These are phyloP conservation scores for Caryopteris hybrid DNA, from an alignment of 305 asterid genomes.

Conservation along the genomic window DNA sequence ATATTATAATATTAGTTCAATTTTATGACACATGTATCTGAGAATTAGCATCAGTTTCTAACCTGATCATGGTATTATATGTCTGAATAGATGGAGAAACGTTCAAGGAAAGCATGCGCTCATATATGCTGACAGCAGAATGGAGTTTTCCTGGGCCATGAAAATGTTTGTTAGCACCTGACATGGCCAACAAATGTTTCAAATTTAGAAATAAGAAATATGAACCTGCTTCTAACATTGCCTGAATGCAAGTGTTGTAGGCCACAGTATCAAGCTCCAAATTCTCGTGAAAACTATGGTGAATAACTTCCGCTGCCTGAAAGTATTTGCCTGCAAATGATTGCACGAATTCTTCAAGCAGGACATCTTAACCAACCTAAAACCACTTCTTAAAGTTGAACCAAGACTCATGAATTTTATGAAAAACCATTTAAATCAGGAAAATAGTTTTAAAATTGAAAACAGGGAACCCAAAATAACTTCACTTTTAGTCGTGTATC, in stretches of 20 bases:
- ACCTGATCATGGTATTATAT: slow-evolving; percentile 94
- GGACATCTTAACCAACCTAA: not conserved
- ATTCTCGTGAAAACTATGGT: slow-evolving; percentile 45
- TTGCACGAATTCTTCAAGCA: slow-evolving; percentile 9
- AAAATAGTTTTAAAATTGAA: too few species aligned
- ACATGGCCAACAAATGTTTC: slow-evolving; percentile 6
- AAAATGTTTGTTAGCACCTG: slow-evolving; percentile 11
- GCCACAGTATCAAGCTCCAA: slow-evolving; percentile 90
- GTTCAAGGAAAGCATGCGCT: slow-evolving; percentile 61
- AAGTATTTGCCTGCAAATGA: slow-evolving; percentile 52
- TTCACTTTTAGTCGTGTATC: not conserved
- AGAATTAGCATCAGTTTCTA: slow-evolving; percentile 9
- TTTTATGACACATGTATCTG: not conserved
- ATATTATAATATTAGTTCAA: slow-evolving; percentile 10
- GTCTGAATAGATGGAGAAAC: slow-evolving; percentile 75
- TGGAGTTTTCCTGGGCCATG: slow-evolving; percentile 68
- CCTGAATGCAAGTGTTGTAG: slow-evolving; percentile 84
- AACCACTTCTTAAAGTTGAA: slow-evolving; percentile 12
- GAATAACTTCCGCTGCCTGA: slow-evolving; percentile 58
- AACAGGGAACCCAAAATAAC: not conserved
- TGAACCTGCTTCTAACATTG: slow-evolving; percentile 85
- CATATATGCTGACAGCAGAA: slow-evolving; percentile 59
- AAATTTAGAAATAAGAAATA: slow-evolving; percentile 7
- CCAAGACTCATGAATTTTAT: not conserved
- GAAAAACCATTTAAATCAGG: not conserved